Evolutionary conservation across 179 eudicot genomes (phyloP), one percentile per base, ranked within the genome.

Genomic region (Carnegiea gigantea): DNA sequence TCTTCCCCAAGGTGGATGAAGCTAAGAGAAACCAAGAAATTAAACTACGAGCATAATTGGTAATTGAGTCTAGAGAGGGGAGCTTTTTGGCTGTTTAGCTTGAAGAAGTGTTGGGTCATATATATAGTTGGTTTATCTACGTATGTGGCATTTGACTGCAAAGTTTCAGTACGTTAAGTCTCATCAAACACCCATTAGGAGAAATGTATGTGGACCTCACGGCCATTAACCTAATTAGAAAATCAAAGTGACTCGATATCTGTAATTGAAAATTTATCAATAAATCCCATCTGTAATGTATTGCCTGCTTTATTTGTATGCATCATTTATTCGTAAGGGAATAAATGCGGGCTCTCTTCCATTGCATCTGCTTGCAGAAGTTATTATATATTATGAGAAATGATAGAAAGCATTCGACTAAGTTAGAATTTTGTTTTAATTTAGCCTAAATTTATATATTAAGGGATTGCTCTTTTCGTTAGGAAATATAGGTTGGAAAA

Each of bases 191-290:
- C 85, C 71, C 67, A 79, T 75, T 75, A 76, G 15, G 80, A n/a
- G 78, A 10, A 82, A 44, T 48, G 68, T 12, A 54, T 23, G 51
- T 68, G 87, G 87, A 79, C 87, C 85, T 79, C 81, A 79, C 73
- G 73, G 33, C 67, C 68, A 70, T 62, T 23, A 57, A 72, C 83
- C 70, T 79, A 76, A 70, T 79, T 10, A 28, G 76, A 81, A 67
- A 57, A 68, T 57, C 24, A 75, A 82, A 48, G 44, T 77, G 62
- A 36, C 13, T 65, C 5, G 75, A 20, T 60, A 28, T 43, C 36
- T 33, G 17, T 20, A 77, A 77, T 38, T 82, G 64, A 36, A 70
- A 71, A 40, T 33, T 36, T 67, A 28, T 36, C 46, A 70, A 14
- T 70, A 7, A 70, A 14, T 70, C 46, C 40, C 46, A 33, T 36